Base-by-base conservation (phyloP, 73 alveolate genomes). In the Paraurostyla sp. region DNA sequence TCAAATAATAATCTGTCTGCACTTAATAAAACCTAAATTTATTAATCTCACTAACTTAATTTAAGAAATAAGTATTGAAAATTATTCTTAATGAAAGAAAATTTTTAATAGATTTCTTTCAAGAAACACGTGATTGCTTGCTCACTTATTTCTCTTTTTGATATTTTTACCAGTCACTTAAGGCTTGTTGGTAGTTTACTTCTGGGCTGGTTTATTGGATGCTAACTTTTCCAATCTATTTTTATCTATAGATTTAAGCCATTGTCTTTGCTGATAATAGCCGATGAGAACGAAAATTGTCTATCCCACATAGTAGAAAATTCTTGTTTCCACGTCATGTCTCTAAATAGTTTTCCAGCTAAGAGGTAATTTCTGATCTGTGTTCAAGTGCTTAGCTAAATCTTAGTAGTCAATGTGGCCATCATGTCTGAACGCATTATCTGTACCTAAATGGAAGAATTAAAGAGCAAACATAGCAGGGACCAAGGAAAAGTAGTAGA, bases 401-500 rank as follows among this genome's bases (percentile, higher is more conserved):
- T 60, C 78, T 27, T 32, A 27, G 7, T 27, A 45, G 32, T 60
- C 78, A 60, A 60, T 60, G 3, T 18, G 7, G 9, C 78, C 78
- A 60, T 60, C 78, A 3, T 25, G 45, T 60, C 78, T 60, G 50
- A 16, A 60, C 51, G 32, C n/a, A n/a, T n/a, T 27, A 6, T 60
- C 78, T 2, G 45, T 32, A n/a, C 86, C 86, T 29, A 15, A 36
- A 11, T 33, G 36, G 54, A 73, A 25, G 29, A 43, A 73, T 32
- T 73, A 46, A 13, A 46, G 30, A 43, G 38, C 71, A 73, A 73
- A 73, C 32, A 73, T 6, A 6, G 36, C 13, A 9, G 86, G 86
- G 11, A n/a, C 7, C 20, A 73, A 16, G 16, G 29, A 16, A 22
- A 49, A 9, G 7, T 73, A 73, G 51, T 48, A 73, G 41, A 43